Percentiles rank a stretch among this genome's conserved stretches.
Evolutionary conservation across 2,329 filamentous ascomycete genomes (phyloP).

Genomic region (Metarhizium humberi): DNA sequence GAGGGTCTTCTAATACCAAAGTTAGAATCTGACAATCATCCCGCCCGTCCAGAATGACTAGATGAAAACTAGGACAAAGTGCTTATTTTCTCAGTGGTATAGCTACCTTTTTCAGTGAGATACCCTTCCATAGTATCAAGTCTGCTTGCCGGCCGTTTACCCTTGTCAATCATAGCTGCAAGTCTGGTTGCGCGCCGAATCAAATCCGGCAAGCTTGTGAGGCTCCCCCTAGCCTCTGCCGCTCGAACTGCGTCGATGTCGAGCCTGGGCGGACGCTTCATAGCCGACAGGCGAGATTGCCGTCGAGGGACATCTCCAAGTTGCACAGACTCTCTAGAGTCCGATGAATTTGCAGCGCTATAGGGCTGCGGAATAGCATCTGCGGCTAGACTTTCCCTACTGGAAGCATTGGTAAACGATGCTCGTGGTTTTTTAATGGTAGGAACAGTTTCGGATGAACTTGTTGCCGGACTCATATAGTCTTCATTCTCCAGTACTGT

Average conservation of each 20-base stretch:
- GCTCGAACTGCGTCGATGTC: conserved; percentile 75
- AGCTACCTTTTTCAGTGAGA: conserved; percentile 32
- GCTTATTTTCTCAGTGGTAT: too few relatives aligned
- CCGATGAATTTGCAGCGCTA: conserved; percentile 36
- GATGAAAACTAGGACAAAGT: too few relatives aligned
- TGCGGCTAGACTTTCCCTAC: conserved; percentile 23
- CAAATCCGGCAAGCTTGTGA: conserved; percentile 86
- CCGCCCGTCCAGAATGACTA: too few relatives aligned
- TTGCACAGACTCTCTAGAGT: conserved; percentile 25
- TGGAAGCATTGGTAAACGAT: conserved; percentile 9
- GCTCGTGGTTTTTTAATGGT: conserved; percentile 11
- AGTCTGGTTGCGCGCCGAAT: conserved; percentile 81
- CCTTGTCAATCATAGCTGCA: conserved; percentile 80
- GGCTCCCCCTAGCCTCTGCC: conserved; percentile 75
- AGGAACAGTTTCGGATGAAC: conserved; percentile 34
- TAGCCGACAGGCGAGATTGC: conserved; percentile 41
- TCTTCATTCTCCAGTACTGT: conserved; percentile 35
- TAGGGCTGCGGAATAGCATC: conserved; percentile 42
- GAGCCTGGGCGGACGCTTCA: conserved; percentile 60
- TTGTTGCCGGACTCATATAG: conserved; percentile 36
- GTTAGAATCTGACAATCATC: conserved; percentile 4
- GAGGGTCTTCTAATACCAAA: conserved; percentile 28
- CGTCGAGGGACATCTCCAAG: conserved; percentile 18
- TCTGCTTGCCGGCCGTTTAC: conserved; percentile 54
- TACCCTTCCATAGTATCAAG: conserved; percentile 45